A percentile compares a stretch with the other conserved stretches of the same genome.
phyloP scores from a whole-genome alignment of 1,284 basidiomycete genomes.

The Apiotrichum veenhuisii region DNA sequence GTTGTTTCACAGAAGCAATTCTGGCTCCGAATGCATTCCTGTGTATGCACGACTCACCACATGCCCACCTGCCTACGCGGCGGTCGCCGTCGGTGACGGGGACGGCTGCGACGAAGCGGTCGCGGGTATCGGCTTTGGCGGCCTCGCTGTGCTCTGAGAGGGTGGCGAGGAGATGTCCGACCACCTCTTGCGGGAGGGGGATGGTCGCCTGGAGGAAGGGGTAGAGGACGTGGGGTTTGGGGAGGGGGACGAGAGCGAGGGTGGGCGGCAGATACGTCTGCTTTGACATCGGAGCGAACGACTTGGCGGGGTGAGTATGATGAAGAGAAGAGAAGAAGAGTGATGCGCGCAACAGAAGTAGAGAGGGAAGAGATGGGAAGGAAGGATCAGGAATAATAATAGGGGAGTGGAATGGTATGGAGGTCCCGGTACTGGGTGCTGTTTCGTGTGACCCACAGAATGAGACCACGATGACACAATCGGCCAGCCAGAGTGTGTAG shows the following conservation, averaged over 20 bases:
- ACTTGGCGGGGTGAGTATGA: no score
- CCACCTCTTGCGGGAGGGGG: conserved; percentile 27
- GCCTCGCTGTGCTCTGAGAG: conserved; percentile 28
- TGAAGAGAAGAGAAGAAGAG: no score
- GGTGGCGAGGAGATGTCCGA: conserved; percentile 32
- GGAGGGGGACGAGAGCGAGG: conserved; percentile 38
- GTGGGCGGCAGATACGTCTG: conserved; percentile 36
- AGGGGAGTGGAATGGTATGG: no score
- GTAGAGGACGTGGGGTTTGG: conserved; percentile 39
- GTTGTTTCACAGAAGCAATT: no score
- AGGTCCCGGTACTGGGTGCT: no score
- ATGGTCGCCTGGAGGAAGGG: conserved; percentile 33
- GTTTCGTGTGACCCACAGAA: no score
- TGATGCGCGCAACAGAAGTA: no score
- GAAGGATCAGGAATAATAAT: not conserved
- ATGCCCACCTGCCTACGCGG: conserved; percentile 43
- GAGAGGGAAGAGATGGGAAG: not conserved
- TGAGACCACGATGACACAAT: no score
- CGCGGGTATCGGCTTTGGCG: conserved; percentile 20
- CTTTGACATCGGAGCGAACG: conserved; percentile 11
- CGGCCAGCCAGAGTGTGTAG: no score
- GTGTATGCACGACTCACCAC: conserved; percentile 27
- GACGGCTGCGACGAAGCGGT: conserved; percentile 32
- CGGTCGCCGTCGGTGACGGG: conserved; percentile 42
- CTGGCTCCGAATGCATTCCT: not conserved